Base-by-base conservation (phyloP, 2,329 filamentous ascomycete species). In the Incumbomyces delicatus region DNA sequence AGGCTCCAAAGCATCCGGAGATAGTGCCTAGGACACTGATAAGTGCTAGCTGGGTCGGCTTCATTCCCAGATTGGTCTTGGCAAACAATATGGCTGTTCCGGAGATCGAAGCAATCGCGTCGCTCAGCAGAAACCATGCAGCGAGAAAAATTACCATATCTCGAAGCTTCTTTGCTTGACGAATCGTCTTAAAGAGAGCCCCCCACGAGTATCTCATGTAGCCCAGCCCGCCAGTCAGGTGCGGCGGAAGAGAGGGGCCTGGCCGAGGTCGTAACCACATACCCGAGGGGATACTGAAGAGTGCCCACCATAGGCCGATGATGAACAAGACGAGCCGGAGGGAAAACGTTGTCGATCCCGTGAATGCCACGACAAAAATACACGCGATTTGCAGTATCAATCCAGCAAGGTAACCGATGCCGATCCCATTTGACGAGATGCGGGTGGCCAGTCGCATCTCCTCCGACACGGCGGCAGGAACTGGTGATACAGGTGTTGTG, bases 41-140 rank as follows among this genome's bases (percentile, higher is more conserved):
- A 62, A 96, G 74, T 5, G 87, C 92, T 18, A 98, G 69, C 2
- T 86, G 85, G 65, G 87, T 87, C 1, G 89, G 82, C 49, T 82
- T 76, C 92, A 98, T 98, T 53, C 85, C 79, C 8, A 98, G 72
- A 53, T 88, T 80, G 0, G 90, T 96, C 68, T 96, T 96, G 34
- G 90, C 92, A 62, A 95, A 98, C 8, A 98, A 74, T 22, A 96
- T 88, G 0, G 92, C 92, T 0, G 92, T 96, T n/a, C 88, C 90
- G 30, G 86, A 92, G 0, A 94, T 90, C 0, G 92, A 96, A 6
- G 92, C 92, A 53, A 96, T 88, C 35, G 86, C 88, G 59, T 98
- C 92, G 6, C 86, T 94, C 1, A 98, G 75, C 27, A 98, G 74
- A 62, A 98, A 95, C 92, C 92, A 98, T 5, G 87, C 88, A 2